Conservation (phyloP, 371 early-diverging fungal genomes). For the Circinella minor region DNA sequence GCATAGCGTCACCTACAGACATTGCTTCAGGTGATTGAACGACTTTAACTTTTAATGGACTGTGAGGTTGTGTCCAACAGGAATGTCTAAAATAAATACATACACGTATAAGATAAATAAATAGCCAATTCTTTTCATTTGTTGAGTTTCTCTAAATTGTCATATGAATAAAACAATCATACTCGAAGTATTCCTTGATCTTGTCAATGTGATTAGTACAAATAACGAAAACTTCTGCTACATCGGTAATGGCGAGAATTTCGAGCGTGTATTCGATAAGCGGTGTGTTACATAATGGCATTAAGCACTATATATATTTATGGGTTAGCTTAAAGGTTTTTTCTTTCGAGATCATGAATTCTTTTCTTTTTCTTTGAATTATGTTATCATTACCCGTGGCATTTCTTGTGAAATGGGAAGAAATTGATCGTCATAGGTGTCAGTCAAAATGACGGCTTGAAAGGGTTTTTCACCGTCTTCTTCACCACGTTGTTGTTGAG, state of each 20-base stretch:
- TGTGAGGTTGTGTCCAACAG: slow-evolving; percentile 67
- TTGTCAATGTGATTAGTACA: slow-evolving; percentile 84
- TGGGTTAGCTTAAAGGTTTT: slow-evolving; percentile 1
- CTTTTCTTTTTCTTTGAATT: neutral
- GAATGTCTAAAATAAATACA: slow-evolving; percentile 54
- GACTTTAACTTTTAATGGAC: slow-evolving; percentile 72
- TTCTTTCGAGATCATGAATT: neutral
- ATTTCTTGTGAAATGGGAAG: slow-evolving; percentile 86
- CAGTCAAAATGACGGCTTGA: slow-evolving; percentile 93
- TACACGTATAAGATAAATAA: neutral
- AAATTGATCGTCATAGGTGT: slow-evolving; percentile 88
- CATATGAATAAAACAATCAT: slow-evolving; percentile 21
- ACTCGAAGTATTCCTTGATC: slow-evolving; percentile 86
- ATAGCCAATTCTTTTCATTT: neutral
- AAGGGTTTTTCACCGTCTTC: slow-evolving; percentile 63
- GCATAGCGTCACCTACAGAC: slow-evolving; percentile 93
- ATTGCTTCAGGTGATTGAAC: slow-evolving; percentile 78
- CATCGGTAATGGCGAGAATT: slow-evolving; percentile 56
- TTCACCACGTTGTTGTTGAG: slow-evolving; percentile 27
- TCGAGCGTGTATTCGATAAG: slow-evolving; percentile 73
- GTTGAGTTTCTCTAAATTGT: neutral
- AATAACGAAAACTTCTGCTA: slow-evolving; percentile 86
- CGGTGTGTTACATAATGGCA: slow-evolving; percentile 94
- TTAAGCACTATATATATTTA: slow-evolving; percentile 70
- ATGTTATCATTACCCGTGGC: slow-evolving; percentile 70